Evolutionary conservation across 2,329 filamentous ascomycete genomes (phyloP), one percentile per base, ranked within the genome.

Genomic region (Xylogone sp.): DNA sequence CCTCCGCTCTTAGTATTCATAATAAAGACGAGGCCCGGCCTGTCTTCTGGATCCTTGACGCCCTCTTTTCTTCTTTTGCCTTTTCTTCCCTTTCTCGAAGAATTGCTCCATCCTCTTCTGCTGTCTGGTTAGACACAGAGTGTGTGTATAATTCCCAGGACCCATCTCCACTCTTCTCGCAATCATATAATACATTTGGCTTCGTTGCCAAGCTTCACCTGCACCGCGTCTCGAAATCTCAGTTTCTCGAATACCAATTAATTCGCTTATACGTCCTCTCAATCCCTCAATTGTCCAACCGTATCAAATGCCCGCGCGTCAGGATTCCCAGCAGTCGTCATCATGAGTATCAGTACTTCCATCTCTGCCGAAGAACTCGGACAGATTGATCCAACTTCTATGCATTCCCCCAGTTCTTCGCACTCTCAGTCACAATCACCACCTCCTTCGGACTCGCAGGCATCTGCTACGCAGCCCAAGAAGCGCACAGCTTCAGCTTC

Each of bases 401-500:
- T 27, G 10, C 24, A 27, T 27, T 27, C 34, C 5, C 34, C 34
- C 10, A 39, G 34, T 39, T 16, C 34, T 39, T 39, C 34, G 12
- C 34, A 39, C 8, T 39, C 34, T 18, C 34, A 39, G n/a, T 39
- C 34, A 4, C 34, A 39, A 16, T 39, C 34, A 39, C 34, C 34
- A 6, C 34, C 34, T 7, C 34, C 34, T 18, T 39, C 34, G 5
- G 34, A 39, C n/a, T 39, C 13, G 4, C 34, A 39, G 13, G 4
- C 10, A 39, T 16, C 34, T 5, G 24, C 24, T 27, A 6, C 24
- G 5, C 34, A 39, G n/a, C 34, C 54, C 12, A 59, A 60, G 39
- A 64, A 64, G 45, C 56, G 62, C 5, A 49, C 44, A 16, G 31
- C 52, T 12, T 48, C 49, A 4, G 44, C 55, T n/a, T 56, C 54